Base-by-base conservation (phyloP, 1,284 basidiomycete species). In the Ceratobasidium sp. region DNA sequence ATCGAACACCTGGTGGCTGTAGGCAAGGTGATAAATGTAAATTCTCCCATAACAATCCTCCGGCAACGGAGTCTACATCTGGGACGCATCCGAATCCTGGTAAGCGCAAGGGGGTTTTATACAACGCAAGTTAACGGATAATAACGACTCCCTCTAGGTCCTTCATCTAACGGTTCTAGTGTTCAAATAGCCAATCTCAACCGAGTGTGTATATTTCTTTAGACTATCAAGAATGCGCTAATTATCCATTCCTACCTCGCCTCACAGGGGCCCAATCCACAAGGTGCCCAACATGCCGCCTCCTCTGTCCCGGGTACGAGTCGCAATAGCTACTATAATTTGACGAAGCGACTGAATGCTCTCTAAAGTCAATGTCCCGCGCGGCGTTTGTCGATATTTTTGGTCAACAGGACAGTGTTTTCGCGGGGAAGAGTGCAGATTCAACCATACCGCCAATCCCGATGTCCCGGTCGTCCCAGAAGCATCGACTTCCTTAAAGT, bases 381-480 rank as follows among this genome's bases (percentile, higher is more conserved):
- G 66, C 28, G 87, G 87, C 0, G 83, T 86, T 2, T 92, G 91
- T 83, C 83, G 82, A 26, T 87, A 84, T 80, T 92, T 84, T 81
- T 92, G 90, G 90, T 82, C 85, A 0, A 84, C 81, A 0, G 91
- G 91, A 2, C 82, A 81, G 50, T 92, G 91, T 81, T 84, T 81
- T 9, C 83, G 83, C 9, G 86, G 86, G 20, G 91, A 90, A 77
- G 81, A 83, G 0, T 92, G 91, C 82, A 85, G 79, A 17, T 90
- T 83, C 81, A 82, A 80, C 42, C 90, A 92, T 80, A 80, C 80
- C 20, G 82, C 80, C 33, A 83, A 81, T 44, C 78, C 82, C 6
- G 65, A 64, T 59, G 50, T 57, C 61, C 78, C 64, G 56, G 52
- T 76, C 17, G 38, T 61, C 68, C 42, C 77, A 33, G 33, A 26